A percentile compares a stretch with the other conserved stretches of the same genome.
phyloP scores from a whole-genome alignment of 805 yeast genomes.

The Saccharomycopsis sp. region DNA sequence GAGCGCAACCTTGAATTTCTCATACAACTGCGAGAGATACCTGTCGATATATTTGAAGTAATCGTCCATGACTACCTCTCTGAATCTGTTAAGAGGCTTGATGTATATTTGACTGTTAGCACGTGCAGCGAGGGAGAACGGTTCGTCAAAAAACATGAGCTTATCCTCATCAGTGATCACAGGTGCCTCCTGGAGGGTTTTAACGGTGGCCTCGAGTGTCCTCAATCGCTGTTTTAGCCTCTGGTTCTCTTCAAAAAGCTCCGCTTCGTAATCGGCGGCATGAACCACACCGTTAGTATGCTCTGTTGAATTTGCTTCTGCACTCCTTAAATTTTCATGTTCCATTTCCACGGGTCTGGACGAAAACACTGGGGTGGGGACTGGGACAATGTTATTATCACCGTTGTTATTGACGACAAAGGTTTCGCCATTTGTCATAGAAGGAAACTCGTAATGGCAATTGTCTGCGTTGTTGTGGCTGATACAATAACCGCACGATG shows the following conservation, averaged over 20 bases:
- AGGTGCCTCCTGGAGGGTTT: background rate
- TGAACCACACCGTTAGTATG: background rate
- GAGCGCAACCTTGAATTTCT: background rate
- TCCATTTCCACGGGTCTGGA: too few relatives aligned
- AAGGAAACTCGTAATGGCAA: slow-evolving; percentile 8
- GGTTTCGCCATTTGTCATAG: background rate
- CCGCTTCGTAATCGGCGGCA: background rate
- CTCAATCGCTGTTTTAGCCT: background rate
- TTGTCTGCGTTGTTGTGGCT: slow-evolving; percentile 1
- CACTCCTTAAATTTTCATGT: too few relatives aligned
- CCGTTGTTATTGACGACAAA: background rate
- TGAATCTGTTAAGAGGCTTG: background rate
- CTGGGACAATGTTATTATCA: background rate
- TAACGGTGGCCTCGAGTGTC: background rate
- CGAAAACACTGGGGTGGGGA: background rate
- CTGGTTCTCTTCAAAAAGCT: background rate
- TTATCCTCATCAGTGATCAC: background rate
- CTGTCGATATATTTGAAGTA: background rate
- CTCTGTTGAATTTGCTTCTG: too few relatives aligned
- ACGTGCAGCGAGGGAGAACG: background rate
- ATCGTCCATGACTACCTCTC: background rate
- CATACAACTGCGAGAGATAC: background rate
- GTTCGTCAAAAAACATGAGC: background rate
- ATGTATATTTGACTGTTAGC: background rate
- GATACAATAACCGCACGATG: slow-evolving; percentile 15